These are phyloP conservation scores for Tulasnella sp. DNA, from an alignment of 768 basidiomycete genomes.

Conservation along the genomic window DNA sequence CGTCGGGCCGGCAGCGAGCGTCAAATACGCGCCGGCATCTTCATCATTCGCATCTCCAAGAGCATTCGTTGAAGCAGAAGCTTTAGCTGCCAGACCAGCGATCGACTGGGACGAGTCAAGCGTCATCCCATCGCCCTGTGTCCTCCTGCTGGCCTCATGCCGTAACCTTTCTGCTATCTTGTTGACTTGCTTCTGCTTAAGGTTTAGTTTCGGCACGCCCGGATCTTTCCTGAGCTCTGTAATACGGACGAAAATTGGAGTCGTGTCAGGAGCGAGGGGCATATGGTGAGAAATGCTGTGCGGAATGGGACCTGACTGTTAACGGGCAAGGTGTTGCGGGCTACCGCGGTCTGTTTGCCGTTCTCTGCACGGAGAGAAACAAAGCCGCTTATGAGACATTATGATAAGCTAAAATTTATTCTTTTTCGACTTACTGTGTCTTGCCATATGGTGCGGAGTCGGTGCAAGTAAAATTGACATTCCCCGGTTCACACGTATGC, in stretches of 20 bases:
- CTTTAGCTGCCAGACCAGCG: not conserved
- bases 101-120: conserved; percentile 30
- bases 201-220: conserved; percentile 76
- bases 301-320: conserved; percentile 4
- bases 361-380: not conserved
- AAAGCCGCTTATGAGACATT: not conserved
- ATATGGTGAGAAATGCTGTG: not conserved
- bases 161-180: conserved; percentile 28
- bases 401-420: not conserved
- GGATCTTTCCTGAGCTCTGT: conserved; percentile 84
- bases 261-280: not conserved
- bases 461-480: not conserved
- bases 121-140: conserved; percentile 20
- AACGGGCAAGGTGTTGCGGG: conserved; percentile 6
- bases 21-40: not conserved
- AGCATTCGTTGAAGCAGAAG: not conserved
- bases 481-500: not conserved
- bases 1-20: conserved; percentile 24
- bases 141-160: conserved; percentile 59
- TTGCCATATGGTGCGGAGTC: not conserved
- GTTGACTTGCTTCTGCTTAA: conserved; percentile 49
- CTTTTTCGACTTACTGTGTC: not conserved
- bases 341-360: not conserved
- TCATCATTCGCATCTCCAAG: not conserved
- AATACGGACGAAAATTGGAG: not conserved